These are phyloP conservation scores for Hymenoscyphus infarciens DNA, from an alignment of 2,329 filamentous ascomycete species.

Conservation along the genomic window DNA sequence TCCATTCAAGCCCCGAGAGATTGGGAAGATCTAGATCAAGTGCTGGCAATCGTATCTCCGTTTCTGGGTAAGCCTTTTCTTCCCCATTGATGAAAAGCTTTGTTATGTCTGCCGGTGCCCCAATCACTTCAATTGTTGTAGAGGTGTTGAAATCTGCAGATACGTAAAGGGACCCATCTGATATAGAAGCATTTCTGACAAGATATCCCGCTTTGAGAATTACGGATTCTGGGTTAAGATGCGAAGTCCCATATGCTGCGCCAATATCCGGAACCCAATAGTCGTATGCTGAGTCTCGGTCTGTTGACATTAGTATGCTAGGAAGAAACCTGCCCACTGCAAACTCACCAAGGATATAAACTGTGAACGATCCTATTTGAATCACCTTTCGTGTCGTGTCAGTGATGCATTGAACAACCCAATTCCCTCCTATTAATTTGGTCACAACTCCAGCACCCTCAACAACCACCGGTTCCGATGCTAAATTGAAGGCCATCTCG, in stretches of 20 bases:
- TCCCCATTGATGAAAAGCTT: conserved; percentile 59
- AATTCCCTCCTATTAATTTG: conserved; percentile 41
- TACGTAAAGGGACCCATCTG: conserved; percentile 54
- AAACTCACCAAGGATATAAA: conserved; percentile 23
- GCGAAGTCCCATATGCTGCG: conserved; percentile 34
- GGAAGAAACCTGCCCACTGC: not conserved
- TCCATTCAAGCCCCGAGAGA: conserved; percentile 60
- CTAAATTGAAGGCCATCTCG: conserved; percentile 44
- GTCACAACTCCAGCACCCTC: conserved; percentile 33
- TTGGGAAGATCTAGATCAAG: conserved; percentile 54
- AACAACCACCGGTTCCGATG: conserved; percentile 13
- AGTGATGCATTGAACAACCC: conserved; percentile 52
- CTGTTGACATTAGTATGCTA: conserved; percentile 38
- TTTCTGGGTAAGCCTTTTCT: conserved; percentile 26
- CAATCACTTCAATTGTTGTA: conserved; percentile 63
- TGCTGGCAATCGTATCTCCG: conserved; percentile 44
- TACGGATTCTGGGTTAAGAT: conserved; percentile 40
- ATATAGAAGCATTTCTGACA: conserved; percentile 54
- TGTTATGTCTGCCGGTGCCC: conserved; percentile 50
- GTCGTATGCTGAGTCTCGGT: conserved; percentile 64
- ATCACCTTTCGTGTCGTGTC: conserved; percentile 50
- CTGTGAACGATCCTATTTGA: conserved; percentile 39
- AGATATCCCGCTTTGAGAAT: conserved; percentile 64
- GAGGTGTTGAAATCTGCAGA: conserved; percentile 71
- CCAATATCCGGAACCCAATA: conserved; percentile 62